Conservation (phyloP, 176 grass and related monocot genomes). For the Pontederia paniculata region DNA sequence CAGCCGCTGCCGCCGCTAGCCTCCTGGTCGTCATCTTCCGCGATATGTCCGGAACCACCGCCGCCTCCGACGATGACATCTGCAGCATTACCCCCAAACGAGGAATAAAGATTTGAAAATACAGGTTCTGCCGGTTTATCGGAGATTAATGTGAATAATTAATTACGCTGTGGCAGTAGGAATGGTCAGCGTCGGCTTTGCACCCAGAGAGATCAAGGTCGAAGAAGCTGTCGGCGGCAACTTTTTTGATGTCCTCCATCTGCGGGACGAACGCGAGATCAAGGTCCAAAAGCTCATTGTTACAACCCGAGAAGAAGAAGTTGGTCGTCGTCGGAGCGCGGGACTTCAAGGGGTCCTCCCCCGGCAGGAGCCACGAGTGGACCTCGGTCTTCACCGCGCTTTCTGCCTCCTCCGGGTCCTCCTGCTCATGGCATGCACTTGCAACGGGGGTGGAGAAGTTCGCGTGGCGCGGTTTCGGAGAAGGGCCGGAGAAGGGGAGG, state of each 20-base stretch:
- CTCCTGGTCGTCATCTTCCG: neutral
- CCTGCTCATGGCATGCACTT: neutral
- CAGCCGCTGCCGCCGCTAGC: neutral
- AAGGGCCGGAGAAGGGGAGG: conserved; percentile 30
- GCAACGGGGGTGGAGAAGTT: neutral
- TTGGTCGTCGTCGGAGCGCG: neutral
- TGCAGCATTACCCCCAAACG: no score
- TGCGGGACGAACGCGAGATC: neutral
- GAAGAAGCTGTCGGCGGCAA: neutral
- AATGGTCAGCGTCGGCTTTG: neutral
- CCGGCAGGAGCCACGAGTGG: neutral
- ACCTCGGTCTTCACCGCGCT: neutral
- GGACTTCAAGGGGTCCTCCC: no score
- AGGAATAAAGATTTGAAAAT: neutral
- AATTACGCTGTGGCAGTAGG: neutral
- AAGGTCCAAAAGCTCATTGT: neutral
- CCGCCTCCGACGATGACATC: no score
- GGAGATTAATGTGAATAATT: neutral
- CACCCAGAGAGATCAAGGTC: neutral
- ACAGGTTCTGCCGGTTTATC: neutral
- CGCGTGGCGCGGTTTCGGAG: neutral
- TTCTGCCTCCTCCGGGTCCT: neutral
- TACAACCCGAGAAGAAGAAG: neutral
- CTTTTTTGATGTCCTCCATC: neutral
- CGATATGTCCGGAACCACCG: neutral